A percentile compares a stretch with the other conserved stretches of the same genome.
Evolutionary conservation across 2,329 filamentous ascomycete species (phyloP).

Genomic region (Mycogone perniciosa): DNA sequence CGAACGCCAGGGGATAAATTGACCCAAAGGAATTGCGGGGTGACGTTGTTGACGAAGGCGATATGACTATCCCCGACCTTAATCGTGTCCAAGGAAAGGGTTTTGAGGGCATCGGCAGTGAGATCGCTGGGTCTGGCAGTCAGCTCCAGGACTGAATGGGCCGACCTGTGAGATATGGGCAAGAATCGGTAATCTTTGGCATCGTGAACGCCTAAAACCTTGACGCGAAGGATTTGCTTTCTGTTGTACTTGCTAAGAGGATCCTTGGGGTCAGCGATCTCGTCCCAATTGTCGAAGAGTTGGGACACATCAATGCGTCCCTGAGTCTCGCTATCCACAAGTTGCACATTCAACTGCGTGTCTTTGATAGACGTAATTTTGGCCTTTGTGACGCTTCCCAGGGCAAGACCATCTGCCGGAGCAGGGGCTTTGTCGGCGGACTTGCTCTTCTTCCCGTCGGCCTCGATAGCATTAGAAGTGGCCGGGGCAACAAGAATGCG

Average conservation of each 20-base stretch:
- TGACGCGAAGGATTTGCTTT: conserved; percentile 66
- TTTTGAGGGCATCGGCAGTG: conserved; percentile 36
- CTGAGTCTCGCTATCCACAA: conserved; percentile 67
- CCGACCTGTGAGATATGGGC: conserved; percentile 78
- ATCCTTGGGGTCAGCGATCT: conserved; percentile 74
- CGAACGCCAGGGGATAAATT: conserved; percentile 84
- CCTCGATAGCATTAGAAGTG: conserved; percentile 39
- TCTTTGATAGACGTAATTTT: conserved; percentile 78
- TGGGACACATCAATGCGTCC: conserved; percentile 93
- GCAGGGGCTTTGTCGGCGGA: conserved; percentile 23
- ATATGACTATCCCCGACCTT: conserved; percentile 64
- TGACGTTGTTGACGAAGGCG: conserved; percentile 87
- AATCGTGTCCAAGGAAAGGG: conserved; percentile 67
- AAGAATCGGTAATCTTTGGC: conserved; percentile 86
- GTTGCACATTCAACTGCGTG: conserved; percentile 85
- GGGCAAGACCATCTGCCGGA: conserved; percentile 62
- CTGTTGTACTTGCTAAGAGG: conserved; percentile 68
- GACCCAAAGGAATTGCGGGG: conserved; percentile 76
- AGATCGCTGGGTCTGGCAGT: conserved; percentile 69
- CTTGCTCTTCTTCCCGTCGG: conserved; percentile 33
- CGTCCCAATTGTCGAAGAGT: conserved; percentile 80
- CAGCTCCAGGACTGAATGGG: conserved; percentile 79
- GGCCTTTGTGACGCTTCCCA: conserved; percentile 70
- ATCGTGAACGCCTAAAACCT: conserved; percentile 81
- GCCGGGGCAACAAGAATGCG: conserved; percentile 56